Evolutionary conservation across 805 yeast genomes (phyloP), one percentile per base, ranked within the genome.

Genomic region (Phaffomyces opuntiae): DNA sequence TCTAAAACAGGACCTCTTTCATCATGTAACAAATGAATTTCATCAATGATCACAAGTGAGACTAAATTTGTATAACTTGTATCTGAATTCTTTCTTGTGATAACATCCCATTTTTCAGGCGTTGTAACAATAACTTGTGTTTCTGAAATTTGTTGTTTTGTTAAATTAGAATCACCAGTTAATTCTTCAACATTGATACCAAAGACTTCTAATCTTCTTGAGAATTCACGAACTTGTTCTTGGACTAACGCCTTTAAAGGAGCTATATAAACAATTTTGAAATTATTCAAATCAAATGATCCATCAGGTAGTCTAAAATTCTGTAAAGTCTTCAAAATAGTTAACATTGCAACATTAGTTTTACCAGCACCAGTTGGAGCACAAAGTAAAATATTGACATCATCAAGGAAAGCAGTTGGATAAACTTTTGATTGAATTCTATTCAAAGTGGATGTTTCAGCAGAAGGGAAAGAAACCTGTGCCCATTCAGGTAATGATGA

Each of bases 311-410:
- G 65, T 55, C 83, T 67, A 58, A 65, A 76, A 40, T 81, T 73
- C 0, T 77, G 66, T 19, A 90, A 60, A 0, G 84, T 69, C 41
- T 83, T 66, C n/a, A 90, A 67, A 5, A 87, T 73, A 0, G 96
- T 71, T 39, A 93, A 65, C 81, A 93, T 78, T 0, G 99, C 99
- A 27, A 93, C 96, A 61, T 93, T 93, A 21, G 99, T 91, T 62
- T 91, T 91, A 68, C 99, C 99, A 3, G 96, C 96, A 68, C 99
- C 99, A 0, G 99, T 91, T 7, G 99, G 99, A 1, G 99, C 98
- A 73, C 98, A 91, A 54, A 91, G 68, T 16, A 91, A 67, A 36
- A 93, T 61, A 56, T 90, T 91, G 5, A 73, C 72, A 57, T 87
- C 93, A 1, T 76, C 66, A 5, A 72, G 57, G 52, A 91, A 87